Evolutionary conservation across 169 alveolate genomes (phyloP).

Genomic region (Plasmodium blacklocki): DNA sequence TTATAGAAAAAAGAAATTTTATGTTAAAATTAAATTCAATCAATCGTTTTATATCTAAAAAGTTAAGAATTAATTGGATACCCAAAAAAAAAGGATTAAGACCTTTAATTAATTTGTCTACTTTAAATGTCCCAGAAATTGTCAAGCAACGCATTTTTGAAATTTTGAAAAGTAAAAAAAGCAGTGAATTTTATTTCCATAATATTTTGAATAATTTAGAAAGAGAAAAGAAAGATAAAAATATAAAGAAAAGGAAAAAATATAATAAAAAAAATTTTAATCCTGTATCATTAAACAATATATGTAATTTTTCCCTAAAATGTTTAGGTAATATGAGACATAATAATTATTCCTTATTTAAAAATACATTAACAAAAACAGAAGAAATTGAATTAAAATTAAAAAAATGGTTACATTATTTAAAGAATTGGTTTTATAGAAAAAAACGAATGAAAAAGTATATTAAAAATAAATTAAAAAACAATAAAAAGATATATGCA

Average conservation of each 20-base stretch:
- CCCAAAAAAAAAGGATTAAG: constrained; percentile 74
- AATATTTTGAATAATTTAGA: constrained; percentile 49
- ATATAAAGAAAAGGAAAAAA: constrained; percentile 23
- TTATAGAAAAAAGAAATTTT: constrained; percentile 68
- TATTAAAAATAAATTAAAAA: constrained; percentile 73
- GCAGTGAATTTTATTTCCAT: constrained; percentile 69
- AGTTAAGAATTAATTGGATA: constrained; percentile 71
- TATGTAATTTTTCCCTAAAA: constrained; percentile 43
- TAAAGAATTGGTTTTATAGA: constrained; percentile 52
- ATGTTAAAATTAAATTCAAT: constrained; percentile 28
- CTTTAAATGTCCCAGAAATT: constrained; percentile 49
- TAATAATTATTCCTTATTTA: constrained; percentile 48
- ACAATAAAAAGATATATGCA: constrained; percentile 60
- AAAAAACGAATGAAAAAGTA: constrained; percentile 44
- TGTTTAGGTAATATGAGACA: constrained; percentile 55
- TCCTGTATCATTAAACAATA: constrained; percentile 58
- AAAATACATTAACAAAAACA: constrained; percentile 64
- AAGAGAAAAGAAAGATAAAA: constrained; percentile 49
- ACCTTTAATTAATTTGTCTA: constrained; percentile 65
- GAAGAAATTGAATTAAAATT: constrained; percentile 53
- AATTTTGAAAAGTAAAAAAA: constrained; percentile 59
- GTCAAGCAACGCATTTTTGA: constrained; percentile 47
- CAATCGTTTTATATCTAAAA: constrained; percentile 50
- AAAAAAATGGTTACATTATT: constrained; percentile 40
- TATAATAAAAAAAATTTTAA: constrained; percentile 59